Conservation (phyloP, 2,329 filamentous ascomycete species). For the Calonectria pseudoreteaudii region DNA sequence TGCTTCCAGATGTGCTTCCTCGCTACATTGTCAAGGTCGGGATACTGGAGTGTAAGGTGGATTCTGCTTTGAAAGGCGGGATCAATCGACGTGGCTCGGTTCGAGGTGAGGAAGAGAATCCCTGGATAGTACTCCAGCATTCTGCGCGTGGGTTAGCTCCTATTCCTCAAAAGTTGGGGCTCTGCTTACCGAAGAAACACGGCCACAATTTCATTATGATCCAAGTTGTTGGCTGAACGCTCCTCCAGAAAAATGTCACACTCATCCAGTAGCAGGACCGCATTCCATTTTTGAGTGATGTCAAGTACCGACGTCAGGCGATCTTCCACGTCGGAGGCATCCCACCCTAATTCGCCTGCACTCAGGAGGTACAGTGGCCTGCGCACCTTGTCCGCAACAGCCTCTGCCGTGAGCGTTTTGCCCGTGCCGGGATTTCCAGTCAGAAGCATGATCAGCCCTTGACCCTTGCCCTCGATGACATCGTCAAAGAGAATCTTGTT, state of each 20-base stretch:
- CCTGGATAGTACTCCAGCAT: constrained; percentile 16
- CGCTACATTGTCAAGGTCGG: not conserved
- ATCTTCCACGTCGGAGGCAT: constrained; percentile 60
- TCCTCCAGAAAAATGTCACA: constrained; percentile 50
- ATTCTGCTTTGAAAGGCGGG: constrained; percentile 30
- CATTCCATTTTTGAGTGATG: constrained; percentile 66
- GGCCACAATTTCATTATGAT: constrained; percentile 33
- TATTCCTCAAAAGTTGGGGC: not conserved
- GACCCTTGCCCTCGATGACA: constrained; percentile 58
- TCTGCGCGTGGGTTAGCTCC: not conserved
- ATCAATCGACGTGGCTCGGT: not conserved
- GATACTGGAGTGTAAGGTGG: not conserved
- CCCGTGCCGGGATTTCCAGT: constrained; percentile 57
- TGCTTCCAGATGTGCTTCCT: constrained; percentile 7
- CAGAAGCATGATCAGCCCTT: constrained; percentile 56
- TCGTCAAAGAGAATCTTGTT: constrained; percentile 56
- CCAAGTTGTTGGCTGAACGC: constrained; percentile 38
- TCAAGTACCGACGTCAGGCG: constrained; percentile 65
- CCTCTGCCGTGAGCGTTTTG: constrained; percentile 56
- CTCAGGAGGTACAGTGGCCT: constrained; percentile 17
- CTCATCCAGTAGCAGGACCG: constrained; percentile 38
- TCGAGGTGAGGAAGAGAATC: constrained; percentile 10
- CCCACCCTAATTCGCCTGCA: constrained; percentile 32
- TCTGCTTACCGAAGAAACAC: constrained; percentile 45
- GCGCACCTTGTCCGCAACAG: constrained; percentile 21